Percentiles rank a stretch among this genome's conserved stretches.
Conservation (phyloP, 768 basidiomycete species). For the Symmetrospora coprosmae region DNA sequence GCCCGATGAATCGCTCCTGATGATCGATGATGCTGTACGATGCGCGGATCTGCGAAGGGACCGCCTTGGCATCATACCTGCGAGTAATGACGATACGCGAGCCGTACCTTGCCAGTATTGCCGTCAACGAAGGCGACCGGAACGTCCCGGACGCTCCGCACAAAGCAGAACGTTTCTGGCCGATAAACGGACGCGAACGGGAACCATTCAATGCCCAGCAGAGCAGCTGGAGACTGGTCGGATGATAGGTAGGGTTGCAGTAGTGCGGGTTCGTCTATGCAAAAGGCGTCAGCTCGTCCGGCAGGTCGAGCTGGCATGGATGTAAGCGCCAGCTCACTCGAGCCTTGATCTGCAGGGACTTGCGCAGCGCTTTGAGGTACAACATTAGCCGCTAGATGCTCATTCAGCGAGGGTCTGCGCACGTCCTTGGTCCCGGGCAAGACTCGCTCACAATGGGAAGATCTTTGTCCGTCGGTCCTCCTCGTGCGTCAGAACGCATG, state of each 20-base stretch:
- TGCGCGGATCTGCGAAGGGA: constrained; percentile 62
- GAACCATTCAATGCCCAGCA: constrained; percentile 73
- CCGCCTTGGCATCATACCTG: too few relatives aligned
- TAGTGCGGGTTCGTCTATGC: too few relatives aligned
- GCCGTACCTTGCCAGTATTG: constrained; percentile 51
- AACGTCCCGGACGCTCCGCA: constrained; percentile 66
- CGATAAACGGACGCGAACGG: constrained; percentile 53
- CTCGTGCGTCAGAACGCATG: constrained; percentile 51
- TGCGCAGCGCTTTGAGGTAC: too few relatives aligned
- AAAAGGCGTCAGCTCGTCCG: too few relatives aligned
- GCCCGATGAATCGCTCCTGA: constrained; percentile 75
- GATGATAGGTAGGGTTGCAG: constrained; percentile 34
- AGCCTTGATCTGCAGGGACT: too few relatives aligned
- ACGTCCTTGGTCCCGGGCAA: too few relatives aligned
- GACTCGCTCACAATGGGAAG: constrained; percentile 45
- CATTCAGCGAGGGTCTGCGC: too few relatives aligned
- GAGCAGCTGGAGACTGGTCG: constrained; percentile 48
- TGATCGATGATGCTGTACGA: constrained; percentile 88
- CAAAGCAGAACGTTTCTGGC: constrained; percentile 62
- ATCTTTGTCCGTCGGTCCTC: constrained; percentile 56
- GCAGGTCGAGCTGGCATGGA: too few relatives aligned
- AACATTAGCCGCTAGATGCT: too few relatives aligned
- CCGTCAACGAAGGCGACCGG: constrained; percentile 78
- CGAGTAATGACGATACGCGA: constrained; percentile 1
- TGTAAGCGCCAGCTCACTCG: too few relatives aligned